Conservation (phyloP, 2,329 filamentous ascomycete species). For the Trichoderma citrinoviride region DNA sequence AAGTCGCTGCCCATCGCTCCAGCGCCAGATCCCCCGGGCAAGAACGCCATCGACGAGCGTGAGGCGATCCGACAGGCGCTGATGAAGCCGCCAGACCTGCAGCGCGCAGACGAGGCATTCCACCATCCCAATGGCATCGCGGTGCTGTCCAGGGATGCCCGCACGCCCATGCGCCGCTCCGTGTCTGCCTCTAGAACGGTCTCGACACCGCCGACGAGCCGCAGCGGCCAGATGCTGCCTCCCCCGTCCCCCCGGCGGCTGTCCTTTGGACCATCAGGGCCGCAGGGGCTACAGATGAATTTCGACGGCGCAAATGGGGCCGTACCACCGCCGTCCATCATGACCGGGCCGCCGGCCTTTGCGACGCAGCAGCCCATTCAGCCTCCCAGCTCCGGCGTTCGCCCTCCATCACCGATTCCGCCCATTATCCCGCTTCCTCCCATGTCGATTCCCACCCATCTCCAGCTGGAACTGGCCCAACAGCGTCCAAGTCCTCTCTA, state of each 20-base stretch:
- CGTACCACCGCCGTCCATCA: conserved; percentile 27
- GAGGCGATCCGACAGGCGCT: conserved; percentile 34
- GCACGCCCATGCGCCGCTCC: conserved; percentile 34
- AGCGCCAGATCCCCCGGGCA: conserved; percentile 35
- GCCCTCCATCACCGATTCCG: conserved; percentile 49
- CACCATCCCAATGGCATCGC: conserved; percentile 30
- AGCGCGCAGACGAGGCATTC: conserved; percentile 21
- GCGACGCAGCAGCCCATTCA: conserved; percentile 20
- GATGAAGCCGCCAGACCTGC: conserved; percentile 30
- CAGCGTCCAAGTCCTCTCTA: conserved; percentile 63
- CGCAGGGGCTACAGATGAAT: conserved; percentile 47
- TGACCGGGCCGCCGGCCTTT: conserved; percentile 28
- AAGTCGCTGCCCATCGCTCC: conserved; percentile 57
- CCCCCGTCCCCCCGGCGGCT: conserved; percentile 45
- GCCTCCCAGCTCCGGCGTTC: conserved; percentile 28
- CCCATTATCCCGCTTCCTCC: conserved; percentile 60
- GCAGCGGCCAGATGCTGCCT: conserved; percentile 34
- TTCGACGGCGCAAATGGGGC: conserved; percentile 27
- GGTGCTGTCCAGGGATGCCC: conserved; percentile 20
- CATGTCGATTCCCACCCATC: conserved; percentile 63
- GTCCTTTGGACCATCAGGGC: conserved; percentile 49
- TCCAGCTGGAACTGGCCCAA: conserved; percentile 63
- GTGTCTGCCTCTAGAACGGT: conserved; percentile 43
- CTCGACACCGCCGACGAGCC: conserved; percentile 52
- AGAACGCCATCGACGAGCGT: conserved; percentile 38